A percentile compares a stretch with the other conserved stretches of the same genome.
Evolutionary conservation across 768 basidiomycete species (phyloP).

Genomic region (Trametes maxima): DNA sequence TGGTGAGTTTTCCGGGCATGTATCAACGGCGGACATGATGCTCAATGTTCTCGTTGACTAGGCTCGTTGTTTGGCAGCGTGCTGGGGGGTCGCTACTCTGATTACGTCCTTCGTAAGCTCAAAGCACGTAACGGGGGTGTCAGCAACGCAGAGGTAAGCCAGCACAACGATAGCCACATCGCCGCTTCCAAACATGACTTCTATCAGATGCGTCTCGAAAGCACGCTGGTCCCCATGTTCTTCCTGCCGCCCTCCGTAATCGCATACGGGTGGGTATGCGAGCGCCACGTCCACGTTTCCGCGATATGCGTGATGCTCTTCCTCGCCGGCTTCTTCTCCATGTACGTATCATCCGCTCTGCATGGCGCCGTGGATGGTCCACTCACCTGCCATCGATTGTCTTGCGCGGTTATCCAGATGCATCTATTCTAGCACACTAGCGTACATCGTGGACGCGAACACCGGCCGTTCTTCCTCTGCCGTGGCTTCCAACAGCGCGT

Average conservation of each 20-base stretch:
- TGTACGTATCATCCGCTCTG: constrained; percentile 47
- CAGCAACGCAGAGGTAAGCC: constrained; percentile 63
- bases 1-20: constrained; percentile 41
- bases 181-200: not conserved
- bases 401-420: constrained; percentile 36
- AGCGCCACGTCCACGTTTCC: constrained; percentile 63
- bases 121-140: constrained; percentile 48
- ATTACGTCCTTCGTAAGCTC: constrained; percentile 46
- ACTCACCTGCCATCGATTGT: not conserved
- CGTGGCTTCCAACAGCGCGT: constrained; percentile 74
- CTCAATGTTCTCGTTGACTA: constrained; percentile 10
- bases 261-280: constrained; percentile 75
- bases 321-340: constrained; percentile 69
- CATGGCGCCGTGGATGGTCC: not conserved
- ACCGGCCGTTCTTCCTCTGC: constrained; percentile 76
- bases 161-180: not conserved
- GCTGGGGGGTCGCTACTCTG: constrained; percentile 61
- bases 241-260: constrained; percentile 62
- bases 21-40: not conserved
- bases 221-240: constrained; percentile 58
- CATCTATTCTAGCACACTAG: constrained; percentile 71
- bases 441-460: constrained; percentile 89
- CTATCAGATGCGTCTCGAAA: constrained; percentile 69
- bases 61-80: constrained; percentile 58
- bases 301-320: constrained; percentile 75